Evolutionary conservation across 495 filamentous ascomycete species (phyloP).

Genomic region (Penicillium coffeae): DNA sequence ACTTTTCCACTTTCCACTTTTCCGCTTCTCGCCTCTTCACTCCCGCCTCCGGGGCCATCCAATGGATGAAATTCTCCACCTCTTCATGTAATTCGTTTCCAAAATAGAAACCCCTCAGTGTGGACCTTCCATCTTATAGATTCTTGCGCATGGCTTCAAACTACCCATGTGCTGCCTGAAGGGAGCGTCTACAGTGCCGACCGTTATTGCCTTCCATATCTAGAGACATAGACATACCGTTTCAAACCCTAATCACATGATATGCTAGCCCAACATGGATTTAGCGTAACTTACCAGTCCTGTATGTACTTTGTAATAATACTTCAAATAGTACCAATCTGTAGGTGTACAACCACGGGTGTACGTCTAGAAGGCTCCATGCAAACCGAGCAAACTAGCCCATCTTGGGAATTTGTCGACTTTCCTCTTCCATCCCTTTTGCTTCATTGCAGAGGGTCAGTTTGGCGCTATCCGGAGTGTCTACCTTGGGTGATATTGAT

Average conservation of each 20-base stretch:
- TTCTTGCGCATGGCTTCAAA: too few species aligned
- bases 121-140: too few species aligned
- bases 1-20: too few species aligned
- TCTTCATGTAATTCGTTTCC: too few species aligned
- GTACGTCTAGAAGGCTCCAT: conserved; percentile 13
- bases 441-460: conserved; percentile 15
- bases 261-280: conserved; percentile 7
- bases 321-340: conserved; percentile 7
- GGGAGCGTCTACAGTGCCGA: too few species aligned
- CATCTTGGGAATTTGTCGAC: conserved; percentile 12
- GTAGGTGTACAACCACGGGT: conserved; percentile 5
- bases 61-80: too few species aligned
- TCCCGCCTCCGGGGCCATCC: too few species aligned
- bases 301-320: conserved; percentile 9
- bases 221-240: conserved; percentile 10
- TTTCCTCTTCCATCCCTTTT: conserved; percentile 9
- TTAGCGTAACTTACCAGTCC: conserved; percentile 10
- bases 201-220: conserved; percentile 16
- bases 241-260: conserved; percentile 10
- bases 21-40: too few species aligned
- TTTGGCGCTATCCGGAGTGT: conserved; percentile 6
- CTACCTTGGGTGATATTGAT: too few species aligned
- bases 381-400: conserved; percentile 15
- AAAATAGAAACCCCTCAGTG: too few species aligned
- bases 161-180: too few species aligned